These are phyloP conservation scores for Podila verticillata DNA, from an alignment of 192 early-diverging fungal species.

Conservation along the genomic window DNA sequence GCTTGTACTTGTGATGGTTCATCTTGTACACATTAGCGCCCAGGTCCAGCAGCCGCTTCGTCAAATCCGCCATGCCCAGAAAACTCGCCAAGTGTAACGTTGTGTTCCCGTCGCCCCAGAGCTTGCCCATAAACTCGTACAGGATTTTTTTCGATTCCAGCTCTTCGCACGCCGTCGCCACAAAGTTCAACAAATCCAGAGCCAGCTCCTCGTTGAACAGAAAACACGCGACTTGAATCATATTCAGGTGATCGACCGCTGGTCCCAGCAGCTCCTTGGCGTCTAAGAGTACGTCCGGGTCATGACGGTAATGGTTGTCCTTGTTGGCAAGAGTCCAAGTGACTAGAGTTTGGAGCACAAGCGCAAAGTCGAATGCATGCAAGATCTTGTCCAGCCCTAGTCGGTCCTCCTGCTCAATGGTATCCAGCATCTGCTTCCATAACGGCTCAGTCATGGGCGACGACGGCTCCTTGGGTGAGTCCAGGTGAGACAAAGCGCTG, in stretches of 20 bases:
- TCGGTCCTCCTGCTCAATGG: constrained; percentile 45
- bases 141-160: constrained; percentile 70
- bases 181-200: constrained; percentile 69
- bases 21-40: constrained; percentile 61
- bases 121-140: constrained; percentile 73
- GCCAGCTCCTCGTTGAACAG: constrained; percentile 73
- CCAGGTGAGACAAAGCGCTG: constrained; percentile 41
- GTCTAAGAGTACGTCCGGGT: constrained; percentile 66
- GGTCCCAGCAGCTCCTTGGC: constrained; percentile 68
- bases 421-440: constrained; percentile 46
- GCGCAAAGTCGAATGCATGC: constrained; percentile 48
- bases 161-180: constrained; percentile 61
- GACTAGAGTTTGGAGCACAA: constrained; percentile 43
- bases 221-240: constrained; percentile 72
- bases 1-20: constrained; percentile 67
- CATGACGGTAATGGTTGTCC: constrained; percentile 64
- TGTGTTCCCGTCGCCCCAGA: constrained; percentile 77
- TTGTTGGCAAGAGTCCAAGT: constrained; percentile 56
- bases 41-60: constrained; percentile 63
- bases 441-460: constrained; percentile 30
- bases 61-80: constrained; percentile 70
- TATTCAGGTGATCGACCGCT: constrained; percentile 65
- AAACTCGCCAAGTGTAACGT: constrained; percentile 72
- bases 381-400: constrained; percentile 26
- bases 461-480: constrained; percentile 42